phyloP scores from a whole-genome alignment of 257 asterid genomes.

The Mitragyna speciosa region DNA sequence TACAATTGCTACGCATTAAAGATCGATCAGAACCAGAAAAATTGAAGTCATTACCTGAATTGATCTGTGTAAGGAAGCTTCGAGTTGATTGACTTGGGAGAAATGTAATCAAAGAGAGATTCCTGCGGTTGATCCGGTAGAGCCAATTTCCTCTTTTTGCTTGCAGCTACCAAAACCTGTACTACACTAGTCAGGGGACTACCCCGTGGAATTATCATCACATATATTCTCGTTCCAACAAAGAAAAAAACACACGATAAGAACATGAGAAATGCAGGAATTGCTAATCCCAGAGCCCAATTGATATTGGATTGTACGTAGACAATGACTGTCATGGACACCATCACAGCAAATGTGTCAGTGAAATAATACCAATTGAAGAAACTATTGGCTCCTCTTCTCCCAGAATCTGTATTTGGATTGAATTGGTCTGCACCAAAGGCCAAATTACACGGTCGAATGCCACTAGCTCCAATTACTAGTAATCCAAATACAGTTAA shows the following conservation, averaged over 20 bases:
- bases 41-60: conserved; percentile 24
- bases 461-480: conserved; percentile 65
- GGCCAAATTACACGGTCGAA: conserved; percentile 75
- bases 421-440: conserved; percentile 88
- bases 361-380: conserved; percentile 86
- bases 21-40: too few relatives aligned
- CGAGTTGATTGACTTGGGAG: conserved; percentile 17
- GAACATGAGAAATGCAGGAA: conserved; percentile 60
- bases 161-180: conserved; percentile 32
- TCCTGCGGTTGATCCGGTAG: conserved; percentile 20
- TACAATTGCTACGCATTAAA: too few relatives aligned
- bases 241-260: conserved; percentile 60
- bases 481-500: conserved; percentile 49
- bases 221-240: conserved; percentile 60
- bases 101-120: conserved; percentile 22
- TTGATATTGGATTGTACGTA: conserved; percentile 66
- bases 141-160: conserved; percentile 24
- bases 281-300: conserved; percentile 66
- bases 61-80: conserved; percentile 30
- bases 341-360: conserved; percentile 69
- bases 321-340: conserved; percentile 62
- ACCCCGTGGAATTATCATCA: conserved; percentile 26
- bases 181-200: conserved; percentile 33
- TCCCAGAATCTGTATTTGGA: conserved; percentile 63
- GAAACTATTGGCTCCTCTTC: conserved; percentile 62